Percentiles rank a stretch among this genome's conserved stretches.
Conservation (phyloP, 2,329 filamentous ascomycete genomes). For the Colletotrichum abscissum region DNA sequence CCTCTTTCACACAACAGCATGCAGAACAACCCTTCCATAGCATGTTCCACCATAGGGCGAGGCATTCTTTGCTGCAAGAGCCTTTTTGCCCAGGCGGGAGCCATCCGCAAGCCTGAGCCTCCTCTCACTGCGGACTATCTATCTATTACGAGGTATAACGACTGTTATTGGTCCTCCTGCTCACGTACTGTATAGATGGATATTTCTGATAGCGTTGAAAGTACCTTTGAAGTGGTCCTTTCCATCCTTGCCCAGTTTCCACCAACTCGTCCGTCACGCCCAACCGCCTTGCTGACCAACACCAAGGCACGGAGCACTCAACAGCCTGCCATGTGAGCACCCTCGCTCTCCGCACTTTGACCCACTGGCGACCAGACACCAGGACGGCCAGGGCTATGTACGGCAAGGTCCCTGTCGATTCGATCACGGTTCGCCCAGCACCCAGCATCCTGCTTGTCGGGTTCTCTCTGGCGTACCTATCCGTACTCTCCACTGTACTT, state of each 20-base stretch:
- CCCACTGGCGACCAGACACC: background rate
- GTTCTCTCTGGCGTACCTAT: background rate
- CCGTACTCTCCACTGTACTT: background rate
- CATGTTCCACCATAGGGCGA: slow-evolving; percentile 14
- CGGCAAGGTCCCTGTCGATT: slow-evolving; percentile 8
- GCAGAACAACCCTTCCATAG: slow-evolving; percentile 12
- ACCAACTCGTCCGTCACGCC: background rate
- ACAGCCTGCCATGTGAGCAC: slow-evolving; percentile 27
- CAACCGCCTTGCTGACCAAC: slow-evolving; percentile 26
- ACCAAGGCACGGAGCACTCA: slow-evolving; percentile 30
- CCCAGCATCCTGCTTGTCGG: background rate
- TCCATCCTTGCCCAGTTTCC: slow-evolving; percentile 2
- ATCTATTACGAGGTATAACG: background rate
- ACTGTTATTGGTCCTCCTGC: background rate
- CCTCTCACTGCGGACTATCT: background rate
- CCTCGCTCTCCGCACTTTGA: slow-evolving; percentile 14
- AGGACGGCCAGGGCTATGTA: background rate
- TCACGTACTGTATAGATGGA: background rate
- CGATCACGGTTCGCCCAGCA: background rate
- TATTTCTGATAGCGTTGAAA: background rate
- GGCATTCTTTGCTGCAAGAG: background rate
- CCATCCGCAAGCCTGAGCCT: background rate
- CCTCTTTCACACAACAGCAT: background rate
- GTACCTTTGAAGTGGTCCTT: slow-evolving; percentile 1
- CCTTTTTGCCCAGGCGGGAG: background rate